Base-by-base conservation (phyloP, 805 yeast species). In the Saccharomycopsis sp. region DNA sequence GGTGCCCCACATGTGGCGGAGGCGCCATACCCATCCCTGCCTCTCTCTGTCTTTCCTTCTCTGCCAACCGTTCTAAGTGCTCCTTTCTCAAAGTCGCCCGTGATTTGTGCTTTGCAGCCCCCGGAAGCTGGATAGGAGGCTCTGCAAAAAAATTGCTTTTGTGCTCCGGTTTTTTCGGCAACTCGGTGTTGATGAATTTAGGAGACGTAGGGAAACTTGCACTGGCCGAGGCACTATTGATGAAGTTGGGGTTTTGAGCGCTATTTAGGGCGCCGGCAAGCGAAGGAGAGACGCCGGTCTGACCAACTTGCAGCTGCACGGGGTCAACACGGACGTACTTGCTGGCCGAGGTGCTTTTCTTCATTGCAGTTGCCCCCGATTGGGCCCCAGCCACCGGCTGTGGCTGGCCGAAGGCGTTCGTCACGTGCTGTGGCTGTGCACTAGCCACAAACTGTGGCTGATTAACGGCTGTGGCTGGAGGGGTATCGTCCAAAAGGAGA, bases 41-140 rank as follows among this genome's bases (percentile, higher is more conserved):
- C 21, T 50, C 52, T 15, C 23, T 15, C 34, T 20, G 52, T 18
- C 12, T 51, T 18, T 37, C 56, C 29, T 50, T 50, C 29, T 55
- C 47, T 12, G 51, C 56, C 20, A 41, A 41, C n/a, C 21, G 3
- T 21, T 20, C 47, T 40, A 52, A 52, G 34, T 52, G 51, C 21
- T 59, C 59, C 18, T 40, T 56, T n/a, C 51, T 53, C 51, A 59
- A 51, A 51, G 56, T 57, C 2, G 62, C 57, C 41, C 47, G 52
- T 7, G 55, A 50, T 48, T 53, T 53, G 16, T 50, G 44, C 1
- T 16, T 24, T 20, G 23, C 21, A 9, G 46, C 53, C 1, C 52
- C 57, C 12, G 48, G 34, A 14, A 51, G 20, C 16, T 15, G n/a
- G 29, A 58, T 24, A 18, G 59, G 59, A 1, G 51, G 51, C 21